Conservation (phyloP, 2,329 filamentous ascomycete species). For the Neopestalotiopsis clavispora region DNA sequence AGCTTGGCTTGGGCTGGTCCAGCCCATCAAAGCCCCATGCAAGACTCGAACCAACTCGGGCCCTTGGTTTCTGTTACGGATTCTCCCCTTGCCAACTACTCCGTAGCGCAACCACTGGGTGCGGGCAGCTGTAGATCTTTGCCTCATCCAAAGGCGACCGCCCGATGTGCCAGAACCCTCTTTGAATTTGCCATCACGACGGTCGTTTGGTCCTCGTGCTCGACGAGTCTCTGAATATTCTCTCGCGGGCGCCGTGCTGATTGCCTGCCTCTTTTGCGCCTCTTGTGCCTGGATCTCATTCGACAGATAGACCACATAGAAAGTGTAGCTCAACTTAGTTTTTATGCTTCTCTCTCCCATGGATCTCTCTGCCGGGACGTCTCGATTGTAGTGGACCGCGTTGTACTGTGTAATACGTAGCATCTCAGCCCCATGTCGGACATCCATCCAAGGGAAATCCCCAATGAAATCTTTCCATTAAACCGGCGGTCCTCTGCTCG, state of each 20-base stretch:
- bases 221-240: too few species aligned
- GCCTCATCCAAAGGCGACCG: not conserved
- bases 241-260: too few species aligned
- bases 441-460: not conserved
- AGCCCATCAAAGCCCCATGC: not conserved
- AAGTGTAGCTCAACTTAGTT: too few species aligned
- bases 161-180: not conserved
- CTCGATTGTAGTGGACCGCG: not conserved
- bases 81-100: not conserved
- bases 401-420: not conserved
- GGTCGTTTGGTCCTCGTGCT: too few species aligned
- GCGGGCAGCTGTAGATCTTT: not conserved
- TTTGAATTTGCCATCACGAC: not conserved
- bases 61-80: constrained; percentile 3
- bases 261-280: not conserved
- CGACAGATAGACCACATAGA: too few species aligned
- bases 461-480: constrained; percentile 6
- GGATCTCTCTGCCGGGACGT: not conserved
- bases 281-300: not conserved
- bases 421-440: not conserved
- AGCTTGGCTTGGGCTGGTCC: not conserved
- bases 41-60: not conserved
- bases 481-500: constrained; percentile 6
- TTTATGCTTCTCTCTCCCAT: too few species aligned
- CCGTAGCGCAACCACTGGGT: not conserved